A percentile compares a stretch with the other conserved stretches of the same genome.
phyloP scores from a whole-genome alignment of 257 asterid species.

The Solanum chaucha region DNA sequence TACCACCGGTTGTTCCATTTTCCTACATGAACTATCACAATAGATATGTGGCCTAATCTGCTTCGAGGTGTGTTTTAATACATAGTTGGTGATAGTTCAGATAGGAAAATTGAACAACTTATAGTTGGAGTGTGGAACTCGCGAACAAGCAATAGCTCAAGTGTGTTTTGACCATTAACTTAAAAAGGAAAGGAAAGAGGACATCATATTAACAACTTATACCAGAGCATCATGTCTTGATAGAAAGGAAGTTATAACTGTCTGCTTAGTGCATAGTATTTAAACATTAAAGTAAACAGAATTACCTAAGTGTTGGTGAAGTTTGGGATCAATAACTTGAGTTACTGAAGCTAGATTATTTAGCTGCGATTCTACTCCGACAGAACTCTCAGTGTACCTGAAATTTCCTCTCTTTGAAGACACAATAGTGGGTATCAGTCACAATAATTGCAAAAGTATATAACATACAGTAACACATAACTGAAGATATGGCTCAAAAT shows the following conservation, averaged over 20 bases:
- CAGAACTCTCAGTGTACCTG: conserved; percentile 83
- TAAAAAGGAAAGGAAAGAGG: neutral
- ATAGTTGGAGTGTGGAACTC: neutral
- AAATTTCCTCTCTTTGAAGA: conserved; percentile 87
- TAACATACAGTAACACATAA: neutral
- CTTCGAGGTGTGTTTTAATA: neutral
- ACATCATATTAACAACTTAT: neutral
- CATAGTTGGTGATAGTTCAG: neutral
- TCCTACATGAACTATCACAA: neutral
- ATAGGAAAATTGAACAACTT: neutral
- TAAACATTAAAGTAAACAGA: neutral
- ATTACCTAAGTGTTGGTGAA: conserved; percentile 93
- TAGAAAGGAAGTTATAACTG: neutral
- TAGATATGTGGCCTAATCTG: neutral
- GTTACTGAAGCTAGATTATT: conserved; percentile 81
- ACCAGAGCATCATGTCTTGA: neutral
- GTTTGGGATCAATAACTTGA: conserved; percentile 91
- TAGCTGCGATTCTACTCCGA: conserved; percentile 92
- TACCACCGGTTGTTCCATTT: neutral
- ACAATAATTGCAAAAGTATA: neutral
- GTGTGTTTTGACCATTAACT: neutral
- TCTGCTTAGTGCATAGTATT: neutral
- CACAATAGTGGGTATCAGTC: neutral
- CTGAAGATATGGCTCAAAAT: neutral
- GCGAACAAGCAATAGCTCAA: neutral